phyloP scores from a whole-genome alignment of 331 rosid species.

The Cucumis variabilis region DNA sequence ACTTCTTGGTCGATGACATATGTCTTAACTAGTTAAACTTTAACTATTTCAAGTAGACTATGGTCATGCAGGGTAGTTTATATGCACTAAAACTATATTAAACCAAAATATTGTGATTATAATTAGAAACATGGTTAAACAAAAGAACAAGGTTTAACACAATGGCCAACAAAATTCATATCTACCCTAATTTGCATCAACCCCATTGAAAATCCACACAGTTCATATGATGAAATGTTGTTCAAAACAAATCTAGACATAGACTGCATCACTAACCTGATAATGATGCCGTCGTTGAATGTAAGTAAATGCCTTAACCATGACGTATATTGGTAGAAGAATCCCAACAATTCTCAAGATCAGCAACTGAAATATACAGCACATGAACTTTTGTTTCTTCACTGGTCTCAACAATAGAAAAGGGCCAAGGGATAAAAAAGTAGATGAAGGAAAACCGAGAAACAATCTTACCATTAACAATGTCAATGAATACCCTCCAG shows the following conservation, averaged over 20 bases:
- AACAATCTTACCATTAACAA: conserved; percentile 52
- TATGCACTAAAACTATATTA: neutral
- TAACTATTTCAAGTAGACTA: neutral
- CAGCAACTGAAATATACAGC: conserved; percentile 54
- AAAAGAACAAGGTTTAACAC: neutral
- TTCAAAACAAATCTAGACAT: neutral
- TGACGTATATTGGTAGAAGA: conserved; percentile 63
- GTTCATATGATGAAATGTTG: neutral
- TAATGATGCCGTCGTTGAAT: conserved; percentile 55
- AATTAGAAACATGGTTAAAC: conserved; percentile 3
- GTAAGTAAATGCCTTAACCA: conserved; percentile 58
- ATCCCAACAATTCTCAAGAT: conserved; percentile 64
- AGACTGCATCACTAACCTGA: conserved; percentile 53
- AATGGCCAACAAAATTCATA: conserved; percentile 1
- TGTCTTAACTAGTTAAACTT: no score
- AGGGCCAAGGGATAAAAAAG: neutral
- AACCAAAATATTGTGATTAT: neutral
- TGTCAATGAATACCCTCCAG: conserved; percentile 57
- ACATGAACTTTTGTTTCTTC: conserved; percentile 22
- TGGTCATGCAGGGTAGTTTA: neutral
- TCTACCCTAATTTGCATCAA: neutral
- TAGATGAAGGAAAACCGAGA: neutral
- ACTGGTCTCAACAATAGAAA: neutral
- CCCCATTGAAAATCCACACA: neutral
- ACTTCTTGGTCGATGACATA: no score